Conservation (phyloP, 106 monocot species). For the Xerophyta viscosa region DNA sequence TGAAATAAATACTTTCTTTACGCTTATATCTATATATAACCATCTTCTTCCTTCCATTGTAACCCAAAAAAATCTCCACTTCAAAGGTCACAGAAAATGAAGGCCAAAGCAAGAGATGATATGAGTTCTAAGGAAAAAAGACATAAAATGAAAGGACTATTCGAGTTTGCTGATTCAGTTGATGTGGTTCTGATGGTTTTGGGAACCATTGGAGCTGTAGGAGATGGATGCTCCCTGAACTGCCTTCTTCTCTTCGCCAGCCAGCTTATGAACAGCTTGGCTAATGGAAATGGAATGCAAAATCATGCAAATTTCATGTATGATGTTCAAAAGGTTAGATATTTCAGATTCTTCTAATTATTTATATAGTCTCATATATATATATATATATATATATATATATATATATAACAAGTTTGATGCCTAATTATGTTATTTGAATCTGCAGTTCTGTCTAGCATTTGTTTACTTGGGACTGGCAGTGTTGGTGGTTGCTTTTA, state of each 20-base stretch:
- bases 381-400: background rate
- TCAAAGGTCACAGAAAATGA: background rate
- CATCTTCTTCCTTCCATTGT: background rate
- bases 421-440: no score
- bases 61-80: background rate
- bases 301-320: constrained; percentile 43
- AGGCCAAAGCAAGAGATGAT: constrained; percentile 4
- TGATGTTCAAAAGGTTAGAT: constrained; percentile 58
- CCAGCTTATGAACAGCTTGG: constrained; percentile 57
- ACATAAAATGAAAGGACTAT: constrained; percentile 24
- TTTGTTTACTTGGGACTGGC: constrained; percentile 66
- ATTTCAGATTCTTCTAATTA: background rate
- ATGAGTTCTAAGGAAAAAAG: background rate
- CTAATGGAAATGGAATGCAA: constrained; percentile 15
- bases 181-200: constrained; percentile 63
- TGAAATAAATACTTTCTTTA: no score
- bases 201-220: constrained; percentile 66
- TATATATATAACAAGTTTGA: background rate
- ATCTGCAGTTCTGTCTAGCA: constrained; percentile 53
- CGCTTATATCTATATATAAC: no score
- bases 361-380: background rate
- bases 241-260: constrained; percentile 58
- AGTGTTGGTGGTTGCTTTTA: constrained; percentile 64
- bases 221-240: constrained; percentile 69
- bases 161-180: constrained; percentile 45